Evolutionary conservation across 441 rosid species (phyloP), one percentile per base, ranked within the genome.

Genomic region (Syzygium syzygioides): DNA sequence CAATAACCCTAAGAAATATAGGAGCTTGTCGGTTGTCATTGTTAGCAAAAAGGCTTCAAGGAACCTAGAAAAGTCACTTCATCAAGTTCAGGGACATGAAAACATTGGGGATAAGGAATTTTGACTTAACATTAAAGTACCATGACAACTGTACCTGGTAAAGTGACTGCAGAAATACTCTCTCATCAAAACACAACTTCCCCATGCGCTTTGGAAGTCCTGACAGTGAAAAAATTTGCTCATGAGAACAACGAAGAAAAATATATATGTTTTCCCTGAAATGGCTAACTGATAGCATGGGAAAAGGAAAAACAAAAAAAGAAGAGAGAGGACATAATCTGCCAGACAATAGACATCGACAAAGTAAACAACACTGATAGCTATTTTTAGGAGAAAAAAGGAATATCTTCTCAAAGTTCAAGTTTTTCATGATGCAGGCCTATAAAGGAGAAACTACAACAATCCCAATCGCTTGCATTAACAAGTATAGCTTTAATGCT

Each of bases 181-280:
- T 97, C 93, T 96, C 98, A 68, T 96, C 95, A 37, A 98, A 98
- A 62, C 97, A 97, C 95, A 97, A 95, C 91, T 94, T 93, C 90
- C 92, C 92, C 45, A 90, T 76, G 64, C 95, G 95, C 91, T 91
- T 96, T 87, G 90, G 88, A 66, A 91, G 89, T 88, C 92, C 99
- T 97, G 86, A 86, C 34, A 91, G 86, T 86, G 90, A 34, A 30
- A 85, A 91, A 85, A 41, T 41, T 76, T 41, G 52, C 56, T 53
- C 52, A 88, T 17, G 52, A 84, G 55, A 68, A 89, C 25, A 25
- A 86, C 9, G 56, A 68, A 71, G 85, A 26, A 87, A 59, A 85
- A 32, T n/a, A 68, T 41, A 32, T n/a, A 68, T 41, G n/a, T 6
- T 25, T 76, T 76, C n/a, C 83, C 83, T 76, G 83, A 52, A 41